phyloP scores from a whole-genome alignment of 768 basidiomycete genomes.

The Clathrus columnatus region DNA sequence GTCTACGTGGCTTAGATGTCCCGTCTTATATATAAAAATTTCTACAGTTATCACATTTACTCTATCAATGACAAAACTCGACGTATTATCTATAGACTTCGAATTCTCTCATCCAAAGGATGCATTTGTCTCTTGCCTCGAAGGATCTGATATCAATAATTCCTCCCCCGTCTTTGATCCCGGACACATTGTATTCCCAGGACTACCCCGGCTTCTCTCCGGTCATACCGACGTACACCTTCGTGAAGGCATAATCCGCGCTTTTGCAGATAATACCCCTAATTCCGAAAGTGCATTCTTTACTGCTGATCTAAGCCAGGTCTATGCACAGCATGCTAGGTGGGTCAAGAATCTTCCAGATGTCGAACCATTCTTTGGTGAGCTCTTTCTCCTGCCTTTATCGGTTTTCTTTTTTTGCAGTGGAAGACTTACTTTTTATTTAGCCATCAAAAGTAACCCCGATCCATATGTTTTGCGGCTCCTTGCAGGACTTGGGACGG shows the following conservation, averaged over 20 bases:
- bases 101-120: too few relatives aligned
- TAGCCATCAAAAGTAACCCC: conserved; percentile 97
- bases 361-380: conserved; percentile 92
- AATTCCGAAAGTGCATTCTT: conserved; percentile 95
- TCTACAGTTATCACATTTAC: too few relatives aligned
- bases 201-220: conserved; percentile 54
- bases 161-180: not conserved
- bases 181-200: conserved; percentile 46
- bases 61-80: too few relatives aligned
- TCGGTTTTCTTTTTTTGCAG: conserved; percentile 13
- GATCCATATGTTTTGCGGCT: conserved; percentile 91
- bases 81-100: too few relatives aligned
- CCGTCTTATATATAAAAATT: too few relatives aligned
- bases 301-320: conserved; percentile 84
- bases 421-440: conserved; percentile 18
- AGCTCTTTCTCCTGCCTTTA: too few relatives aligned
- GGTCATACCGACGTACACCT: conserved; percentile 71
- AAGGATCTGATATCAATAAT: not conserved
- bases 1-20: too few relatives aligned
- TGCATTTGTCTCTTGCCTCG: not conserved
- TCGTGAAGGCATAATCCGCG: conserved; percentile 66
- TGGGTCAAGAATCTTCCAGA: conserved; percentile 74
- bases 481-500: conserved; percentile 80
- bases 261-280: conserved; percentile 41
- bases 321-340: conserved; percentile 76